phyloP scores from a whole-genome alignment of 1,284 basidiomycete species.

The Ustilago cynodontis region DNA sequence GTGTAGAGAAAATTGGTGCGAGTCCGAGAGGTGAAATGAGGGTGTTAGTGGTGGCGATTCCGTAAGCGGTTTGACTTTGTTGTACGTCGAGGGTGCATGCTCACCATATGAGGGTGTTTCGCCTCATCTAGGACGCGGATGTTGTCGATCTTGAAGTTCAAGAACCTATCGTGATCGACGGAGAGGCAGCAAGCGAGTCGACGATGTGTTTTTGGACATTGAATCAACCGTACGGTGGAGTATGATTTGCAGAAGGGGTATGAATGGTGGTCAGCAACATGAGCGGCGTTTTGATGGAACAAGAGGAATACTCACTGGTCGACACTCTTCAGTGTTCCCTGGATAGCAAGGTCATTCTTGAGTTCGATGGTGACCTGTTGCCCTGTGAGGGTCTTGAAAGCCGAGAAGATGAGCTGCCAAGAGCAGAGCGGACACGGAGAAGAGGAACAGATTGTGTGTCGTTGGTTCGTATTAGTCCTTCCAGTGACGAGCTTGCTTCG shows the following conservation, averaged over 20 bases:
- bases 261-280: background rate
- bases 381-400: constrained; percentile 99
- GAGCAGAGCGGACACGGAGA: background rate
- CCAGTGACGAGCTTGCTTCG: background rate
- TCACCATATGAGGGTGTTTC: constrained; percentile 95
- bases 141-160: constrained; percentile 95
- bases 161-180: constrained; percentile 73
- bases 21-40: too few species aligned
- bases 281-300: background rate
- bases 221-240: too few species aligned
- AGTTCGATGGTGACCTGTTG: constrained; percentile 92
- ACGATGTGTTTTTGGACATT: background rate
- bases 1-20: constrained; percentile 5
- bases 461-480: constrained; percentile 1
- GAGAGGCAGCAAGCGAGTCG: background rate
- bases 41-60: too few species aligned
- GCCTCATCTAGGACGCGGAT: constrained; percentile 93
- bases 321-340: constrained; percentile 94
- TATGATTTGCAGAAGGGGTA: background rate
- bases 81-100: too few species aligned
- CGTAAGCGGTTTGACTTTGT: too few species aligned
- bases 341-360: constrained; percentile 98
- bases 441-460: too few species aligned
- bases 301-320: constrained; percentile 78
- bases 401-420: constrained; percentile 89